Evolutionary conservation across 305 asterid species (phyloP).

Genomic region (Fraxinus latifolia): DNA sequence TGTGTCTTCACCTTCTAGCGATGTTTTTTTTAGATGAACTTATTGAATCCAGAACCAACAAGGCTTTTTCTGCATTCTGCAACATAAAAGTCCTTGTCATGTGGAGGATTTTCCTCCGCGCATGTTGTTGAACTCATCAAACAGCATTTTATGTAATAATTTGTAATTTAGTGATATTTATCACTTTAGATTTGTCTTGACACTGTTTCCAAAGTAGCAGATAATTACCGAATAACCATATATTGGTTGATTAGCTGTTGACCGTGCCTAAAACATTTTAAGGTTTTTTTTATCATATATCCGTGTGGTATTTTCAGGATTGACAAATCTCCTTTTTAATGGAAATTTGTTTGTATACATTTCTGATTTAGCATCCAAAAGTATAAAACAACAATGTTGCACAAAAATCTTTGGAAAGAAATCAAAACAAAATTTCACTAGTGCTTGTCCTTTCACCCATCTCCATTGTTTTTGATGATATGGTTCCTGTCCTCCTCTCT

Average conservation of each 20-base stretch:
- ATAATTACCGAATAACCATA: slow-evolving; percentile 4
- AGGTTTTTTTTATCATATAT: background rate
- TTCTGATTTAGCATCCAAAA: slow-evolving; percentile 1
- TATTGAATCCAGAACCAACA: background rate
- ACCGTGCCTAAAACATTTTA: background rate
- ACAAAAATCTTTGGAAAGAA: slow-evolving; percentile 4
- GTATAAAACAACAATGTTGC: background rate
- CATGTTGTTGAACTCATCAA: background rate
- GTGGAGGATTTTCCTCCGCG: slow-evolving; percentile 6
- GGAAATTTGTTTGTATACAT: background rate
- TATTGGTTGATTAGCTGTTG: slow-evolving; percentile 1
- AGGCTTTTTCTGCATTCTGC: background rate
- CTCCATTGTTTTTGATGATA: background rate
- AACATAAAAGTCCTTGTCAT: background rate
- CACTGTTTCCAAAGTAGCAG: background rate
- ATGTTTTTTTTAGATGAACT: background rate
- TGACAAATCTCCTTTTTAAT: background rate
- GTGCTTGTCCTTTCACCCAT: background rate
- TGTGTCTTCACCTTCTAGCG: background rate
- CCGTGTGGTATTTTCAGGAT: slow-evolving; percentile 1
- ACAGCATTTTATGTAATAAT: background rate
- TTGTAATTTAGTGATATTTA: background rate
- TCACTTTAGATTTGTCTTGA: slow-evolving; percentile 7
- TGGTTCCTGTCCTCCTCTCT: background rate
- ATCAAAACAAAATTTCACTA: slow-evolving; percentile 9